Evolutionary conservation across 495 filamentous ascomycete genomes (phyloP).

Genomic region (Annulohypoxylon stygium): DNA sequence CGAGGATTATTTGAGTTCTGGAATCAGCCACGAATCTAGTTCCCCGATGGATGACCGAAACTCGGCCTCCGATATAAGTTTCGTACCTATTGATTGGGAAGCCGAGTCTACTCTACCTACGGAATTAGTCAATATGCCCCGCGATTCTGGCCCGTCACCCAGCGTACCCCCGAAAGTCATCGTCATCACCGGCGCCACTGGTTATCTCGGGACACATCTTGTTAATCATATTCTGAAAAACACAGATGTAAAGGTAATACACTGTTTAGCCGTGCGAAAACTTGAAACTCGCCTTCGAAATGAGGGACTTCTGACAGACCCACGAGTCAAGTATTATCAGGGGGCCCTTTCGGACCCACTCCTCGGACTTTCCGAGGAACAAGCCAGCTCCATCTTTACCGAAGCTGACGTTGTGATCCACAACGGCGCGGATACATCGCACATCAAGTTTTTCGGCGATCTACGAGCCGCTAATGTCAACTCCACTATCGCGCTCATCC

Average conservation of each 20-base stretch:
- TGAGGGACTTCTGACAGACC: background rate
- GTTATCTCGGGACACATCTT: constrained; percentile 33
- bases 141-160: background rate
- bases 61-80: background rate
- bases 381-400: constrained; percentile 48
- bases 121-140: background rate
- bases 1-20: background rate
- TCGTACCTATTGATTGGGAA: background rate
- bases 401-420: constrained; percentile 63
- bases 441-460: constrained; percentile 41
- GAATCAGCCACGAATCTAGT: background rate
- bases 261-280: constrained; percentile 31
- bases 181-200: constrained; percentile 51
- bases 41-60: background rate
- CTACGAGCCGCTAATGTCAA: constrained; percentile 42
- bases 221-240: background rate
- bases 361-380: constrained; percentile 55
- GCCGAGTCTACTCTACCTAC: background rate
- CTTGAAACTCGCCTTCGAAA: background rate
- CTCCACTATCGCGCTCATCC: constrained; percentile 36
- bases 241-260: constrained; percentile 29
- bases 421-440: constrained; percentile 47
- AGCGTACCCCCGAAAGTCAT: background rate
- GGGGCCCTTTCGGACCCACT: constrained; percentile 46
- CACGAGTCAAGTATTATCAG: constrained; percentile 26